Evolutionary conservation across 176 grass and related monocot species (phyloP).

Genomic region (Eragrostis curvula): DNA sequence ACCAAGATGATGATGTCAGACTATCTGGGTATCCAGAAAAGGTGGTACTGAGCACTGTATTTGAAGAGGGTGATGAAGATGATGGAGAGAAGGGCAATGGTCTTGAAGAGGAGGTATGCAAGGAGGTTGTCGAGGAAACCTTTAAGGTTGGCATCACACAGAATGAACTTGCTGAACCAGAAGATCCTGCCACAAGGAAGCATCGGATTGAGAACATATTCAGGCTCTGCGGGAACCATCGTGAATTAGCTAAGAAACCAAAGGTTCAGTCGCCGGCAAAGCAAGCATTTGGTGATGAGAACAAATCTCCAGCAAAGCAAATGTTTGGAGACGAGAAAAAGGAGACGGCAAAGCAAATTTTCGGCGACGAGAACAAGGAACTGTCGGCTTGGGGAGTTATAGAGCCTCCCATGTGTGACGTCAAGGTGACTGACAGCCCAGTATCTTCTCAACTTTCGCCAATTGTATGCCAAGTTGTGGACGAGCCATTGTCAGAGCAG

Average conservation of each 20-base stretch:
- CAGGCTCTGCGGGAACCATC: constrained; percentile 83
- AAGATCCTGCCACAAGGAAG: constrained; percentile 55
- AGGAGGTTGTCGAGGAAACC: constrained; percentile 80
- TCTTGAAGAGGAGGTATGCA: constrained; percentile 68
- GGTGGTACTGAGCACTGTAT: constrained; percentile 68
- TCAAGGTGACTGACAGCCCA: constrained; percentile 55
- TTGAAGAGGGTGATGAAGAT: constrained; percentile 77
- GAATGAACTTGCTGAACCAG: constrained; percentile 31
- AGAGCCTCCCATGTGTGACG: constrained; percentile 46
- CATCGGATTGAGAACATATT: constrained; percentile 86
- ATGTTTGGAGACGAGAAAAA: constrained; percentile 33
- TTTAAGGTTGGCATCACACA: constrained; percentile 30
- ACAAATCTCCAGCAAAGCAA: constrained; percentile 36
- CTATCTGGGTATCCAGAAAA: constrained; percentile 65
- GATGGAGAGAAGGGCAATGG: constrained; percentile 42
- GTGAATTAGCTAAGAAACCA: constrained; percentile 56
- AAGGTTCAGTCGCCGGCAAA: constrained; percentile 33
- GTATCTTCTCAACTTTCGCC: constrained; percentile 46
- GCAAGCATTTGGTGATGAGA: constrained; percentile 45
- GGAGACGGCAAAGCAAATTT: constrained; percentile 8
- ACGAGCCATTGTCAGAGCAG: constrained; percentile 13
- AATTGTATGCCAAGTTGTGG: constrained; percentile 53
- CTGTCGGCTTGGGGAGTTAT: constrained; percentile 37
- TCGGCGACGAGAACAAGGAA: constrained; percentile 62
- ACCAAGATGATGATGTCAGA: constrained; percentile 49